Evolutionary conservation across 345 rosid genomes (phyloP).

Genomic region (Luvunga scandens): DNA sequence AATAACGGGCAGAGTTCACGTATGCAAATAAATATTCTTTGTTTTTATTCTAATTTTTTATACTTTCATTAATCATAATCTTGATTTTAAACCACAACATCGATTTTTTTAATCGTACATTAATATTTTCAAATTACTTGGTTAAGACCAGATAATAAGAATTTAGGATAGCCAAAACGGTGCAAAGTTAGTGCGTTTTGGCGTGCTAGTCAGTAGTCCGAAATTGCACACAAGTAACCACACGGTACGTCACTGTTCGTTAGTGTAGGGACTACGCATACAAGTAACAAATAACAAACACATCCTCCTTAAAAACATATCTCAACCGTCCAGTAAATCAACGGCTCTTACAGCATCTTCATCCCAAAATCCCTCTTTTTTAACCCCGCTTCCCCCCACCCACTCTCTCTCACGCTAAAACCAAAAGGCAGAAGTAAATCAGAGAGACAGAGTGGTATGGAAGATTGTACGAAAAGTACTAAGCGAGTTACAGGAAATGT

Average conservation of each 20-base stretch:
- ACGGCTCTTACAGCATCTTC: slow-evolving; percentile 5
- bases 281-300: not conserved
- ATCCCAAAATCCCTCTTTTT: not conserved
- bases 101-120: not conserved
- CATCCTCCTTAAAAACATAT: not conserved
- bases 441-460: not conserved
- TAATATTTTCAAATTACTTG: not conserved
- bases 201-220: not conserved
- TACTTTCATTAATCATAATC: not conserved
- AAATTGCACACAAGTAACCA: not conserved
- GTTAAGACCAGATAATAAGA: no score
- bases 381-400: not conserved
- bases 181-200: no score
- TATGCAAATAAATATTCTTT: no score
- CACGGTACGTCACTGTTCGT: not conserved
- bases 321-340: slow-evolving; percentile 14
- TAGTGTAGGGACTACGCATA: not conserved
- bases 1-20: not conserved
- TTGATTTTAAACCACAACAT: not conserved
- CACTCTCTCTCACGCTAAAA: not conserved
- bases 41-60: no score
- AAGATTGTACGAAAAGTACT: slow-evolving; percentile 8
- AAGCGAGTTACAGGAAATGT: not conserved
- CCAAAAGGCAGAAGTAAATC: not conserved
- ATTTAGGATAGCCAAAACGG: no score